Evolutionary conservation across 2,329 filamentous ascomycete genomes (phyloP).

Genomic region (Xylaria arbuscula): DNA sequence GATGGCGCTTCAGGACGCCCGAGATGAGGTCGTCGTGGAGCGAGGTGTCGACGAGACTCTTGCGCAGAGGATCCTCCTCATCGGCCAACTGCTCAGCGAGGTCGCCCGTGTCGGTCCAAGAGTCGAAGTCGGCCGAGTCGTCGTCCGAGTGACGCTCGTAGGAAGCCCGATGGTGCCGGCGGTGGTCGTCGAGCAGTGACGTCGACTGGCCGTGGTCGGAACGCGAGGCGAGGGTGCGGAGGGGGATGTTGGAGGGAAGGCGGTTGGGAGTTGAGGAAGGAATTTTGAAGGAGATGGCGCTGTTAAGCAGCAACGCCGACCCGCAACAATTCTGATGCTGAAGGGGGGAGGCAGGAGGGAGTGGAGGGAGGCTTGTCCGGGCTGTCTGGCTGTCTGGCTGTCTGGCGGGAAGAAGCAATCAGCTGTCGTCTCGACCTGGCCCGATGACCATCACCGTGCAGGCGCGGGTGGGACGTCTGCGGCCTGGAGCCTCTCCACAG

Average conservation of each 20-base stretch:
- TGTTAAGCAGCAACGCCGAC: constrained; percentile 80
- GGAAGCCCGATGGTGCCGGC: constrained; percentile 52
- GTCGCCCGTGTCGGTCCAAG: constrained; percentile 95
- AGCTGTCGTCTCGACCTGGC: constrained; percentile 36
- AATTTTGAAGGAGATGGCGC: constrained; percentile 86
- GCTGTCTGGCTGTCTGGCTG: constrained; percentile 4
- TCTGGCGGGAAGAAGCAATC: constrained; percentile 37
- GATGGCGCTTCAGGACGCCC: constrained; percentile 59
- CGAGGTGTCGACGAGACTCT: constrained; percentile 71
- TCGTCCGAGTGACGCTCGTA: constrained; percentile 59
- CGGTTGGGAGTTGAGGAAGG: constrained; percentile 74
- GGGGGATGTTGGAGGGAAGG: constrained; percentile 85
- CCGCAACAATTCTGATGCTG: constrained; percentile 56
- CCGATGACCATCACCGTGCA: constrained; percentile 40
- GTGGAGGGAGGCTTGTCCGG: constrained; percentile 47
- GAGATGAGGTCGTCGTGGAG: constrained; percentile 71
- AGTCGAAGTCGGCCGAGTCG: constrained; percentile 70
- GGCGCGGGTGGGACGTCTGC: constrained; percentile 36
- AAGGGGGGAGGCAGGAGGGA: constrained; percentile 41
- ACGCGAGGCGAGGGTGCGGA: constrained; percentile 74
- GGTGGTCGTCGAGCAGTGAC: constrained; percentile 59
- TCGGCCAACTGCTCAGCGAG: constrained; percentile 90
- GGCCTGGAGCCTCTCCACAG: constrained; percentile 25
- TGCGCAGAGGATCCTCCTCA: constrained; percentile 82
- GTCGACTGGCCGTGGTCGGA: constrained; percentile 56